Percentiles rank a stretch among this genome's conserved stretches.
Conservation (phyloP, 2,329 filamentous ascomycete genomes). For the Hypocreales sp. region DNA sequence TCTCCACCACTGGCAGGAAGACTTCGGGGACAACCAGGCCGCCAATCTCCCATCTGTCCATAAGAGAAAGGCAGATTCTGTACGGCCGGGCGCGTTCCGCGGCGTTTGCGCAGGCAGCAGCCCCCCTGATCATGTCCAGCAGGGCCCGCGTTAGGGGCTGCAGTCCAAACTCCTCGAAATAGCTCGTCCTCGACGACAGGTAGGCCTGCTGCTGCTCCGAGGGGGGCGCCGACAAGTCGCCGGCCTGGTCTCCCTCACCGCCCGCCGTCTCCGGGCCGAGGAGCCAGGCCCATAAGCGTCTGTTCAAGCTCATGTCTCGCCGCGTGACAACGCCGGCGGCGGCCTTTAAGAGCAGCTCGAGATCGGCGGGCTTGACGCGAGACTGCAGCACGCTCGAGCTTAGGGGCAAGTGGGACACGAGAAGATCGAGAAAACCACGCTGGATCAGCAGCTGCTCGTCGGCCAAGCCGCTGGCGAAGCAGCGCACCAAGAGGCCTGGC, state of each 20-base stretch:
- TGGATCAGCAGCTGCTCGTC: constrained; percentile 88
- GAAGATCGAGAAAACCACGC: constrained; percentile 79
- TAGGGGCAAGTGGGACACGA: constrained; percentile 80
- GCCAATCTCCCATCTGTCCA: constrained; percentile 98
- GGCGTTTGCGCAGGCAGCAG: constrained; percentile 11
- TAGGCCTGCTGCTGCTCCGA: constrained; percentile 27
- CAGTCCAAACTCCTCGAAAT: constrained; percentile 71
- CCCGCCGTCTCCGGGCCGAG: constrained; percentile 56
- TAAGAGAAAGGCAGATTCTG: constrained; percentile 81
- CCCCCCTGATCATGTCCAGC: constrained; percentile 53
- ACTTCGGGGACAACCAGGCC: constrained; percentile 76
- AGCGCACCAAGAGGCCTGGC: constrained; percentile 76
- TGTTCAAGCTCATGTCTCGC: constrained; percentile 92
- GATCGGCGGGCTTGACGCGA: constrained; percentile 55
- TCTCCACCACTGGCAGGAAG: constrained; percentile 74
- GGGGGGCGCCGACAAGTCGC: constrained; percentile 27
- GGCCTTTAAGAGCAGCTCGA: constrained; percentile 68
- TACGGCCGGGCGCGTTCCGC: constrained; percentile 70
- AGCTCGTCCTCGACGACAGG: constrained; percentile 49
- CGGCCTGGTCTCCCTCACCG: constrained; percentile 29
- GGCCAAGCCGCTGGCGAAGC: constrained; percentile 75
- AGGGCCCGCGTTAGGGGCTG: constrained; percentile 60
- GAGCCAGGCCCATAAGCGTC: constrained; percentile 92
- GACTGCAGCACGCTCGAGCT: constrained; percentile 68
- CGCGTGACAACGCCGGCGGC: constrained; percentile 78